Evolutionary conservation across 768 basidiomycete species (phyloP).

Genomic region (Tricholoma saponaceum): DNA sequence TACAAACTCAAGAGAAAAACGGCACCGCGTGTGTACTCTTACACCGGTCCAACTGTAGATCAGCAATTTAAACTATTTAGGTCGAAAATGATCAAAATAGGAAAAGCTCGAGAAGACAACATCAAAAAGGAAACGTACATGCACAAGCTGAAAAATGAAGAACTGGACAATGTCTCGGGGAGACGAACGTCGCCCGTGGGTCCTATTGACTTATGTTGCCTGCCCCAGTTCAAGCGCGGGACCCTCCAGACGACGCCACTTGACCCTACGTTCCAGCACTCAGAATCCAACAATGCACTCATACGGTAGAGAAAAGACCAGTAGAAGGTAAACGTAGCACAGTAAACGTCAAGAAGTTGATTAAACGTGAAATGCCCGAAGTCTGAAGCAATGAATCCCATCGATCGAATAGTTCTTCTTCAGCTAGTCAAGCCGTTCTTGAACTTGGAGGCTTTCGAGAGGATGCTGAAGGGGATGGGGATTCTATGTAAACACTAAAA

Average conservation of each 20-base stretch:
- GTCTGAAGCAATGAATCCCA: no score
- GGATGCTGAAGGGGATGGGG: no score
- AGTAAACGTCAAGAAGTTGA: no score
- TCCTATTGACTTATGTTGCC: background rate
- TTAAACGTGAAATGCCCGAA: no score
- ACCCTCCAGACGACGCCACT: background rate
- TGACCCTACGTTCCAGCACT: background rate
- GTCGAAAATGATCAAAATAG: background rate
- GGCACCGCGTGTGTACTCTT: no score
- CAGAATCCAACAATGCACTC: background rate
- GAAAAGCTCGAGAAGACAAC: background rate
- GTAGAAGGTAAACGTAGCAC: no score
- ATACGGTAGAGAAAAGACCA: background rate
- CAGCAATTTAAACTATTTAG: background rate
- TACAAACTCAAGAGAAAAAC: background rate
- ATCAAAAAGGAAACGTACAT: background rate
- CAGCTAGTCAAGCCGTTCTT: no score
- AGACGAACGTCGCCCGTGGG: background rate
- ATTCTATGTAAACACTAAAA: no score
- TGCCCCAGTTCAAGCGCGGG: no score
- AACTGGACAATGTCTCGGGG: background rate
- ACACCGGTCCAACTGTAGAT: background rate
- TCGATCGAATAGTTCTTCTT: no score
- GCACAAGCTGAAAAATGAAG: background rate
- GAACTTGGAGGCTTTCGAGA: no score